These are phyloP conservation scores for Recurvomyces mirabilis DNA, from an alignment of 495 filamentous ascomycete species.

Conservation along the genomic window DNA sequence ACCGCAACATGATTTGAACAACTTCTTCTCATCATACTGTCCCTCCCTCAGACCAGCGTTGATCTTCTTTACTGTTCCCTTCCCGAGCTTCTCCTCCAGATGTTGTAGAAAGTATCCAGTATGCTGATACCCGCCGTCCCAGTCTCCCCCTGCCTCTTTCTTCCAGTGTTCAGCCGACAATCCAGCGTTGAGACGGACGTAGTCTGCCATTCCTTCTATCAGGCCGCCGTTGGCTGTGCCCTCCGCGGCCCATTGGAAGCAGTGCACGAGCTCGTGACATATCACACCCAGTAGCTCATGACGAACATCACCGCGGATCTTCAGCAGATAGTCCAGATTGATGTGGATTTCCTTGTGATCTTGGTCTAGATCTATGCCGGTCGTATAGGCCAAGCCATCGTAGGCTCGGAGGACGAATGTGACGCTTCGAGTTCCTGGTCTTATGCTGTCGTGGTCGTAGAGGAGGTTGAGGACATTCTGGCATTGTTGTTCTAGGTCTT, in stretches of 20 bases:
- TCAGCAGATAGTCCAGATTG: constrained; percentile 60
- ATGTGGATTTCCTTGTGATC: constrained; percentile 96
- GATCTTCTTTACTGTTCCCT: constrained; percentile 57
- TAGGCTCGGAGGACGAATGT: constrained; percentile 75
- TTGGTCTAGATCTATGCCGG: constrained; percentile 64
- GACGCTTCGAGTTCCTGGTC: constrained; percentile 60
- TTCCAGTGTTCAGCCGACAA: constrained; percentile 80
- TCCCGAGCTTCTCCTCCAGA: constrained; percentile 52
- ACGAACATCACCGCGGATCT: constrained; percentile 24
- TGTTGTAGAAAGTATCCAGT: constrained; percentile 87
- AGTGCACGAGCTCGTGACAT: constrained; percentile 90
- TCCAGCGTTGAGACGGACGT: constrained; percentile 66
- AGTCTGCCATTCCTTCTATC: constrained; percentile 90
- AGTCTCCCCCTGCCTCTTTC: constrained; percentile 45
- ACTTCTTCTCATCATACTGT: constrained; percentile 45
- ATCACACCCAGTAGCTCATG: constrained; percentile 75
- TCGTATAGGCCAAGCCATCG: constrained; percentile 80
- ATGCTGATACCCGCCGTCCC: constrained; percentile 88
- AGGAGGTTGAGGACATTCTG: constrained; percentile 51
- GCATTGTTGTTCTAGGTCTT: constrained; percentile 51
- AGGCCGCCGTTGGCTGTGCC: constrained; percentile 61
- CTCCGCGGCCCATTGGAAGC: constrained; percentile 70
- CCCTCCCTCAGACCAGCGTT: constrained; percentile 57
- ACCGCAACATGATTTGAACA: constrained; percentile 42
- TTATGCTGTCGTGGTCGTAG: constrained; percentile 38